A percentile compares a stretch with the other conserved stretches of the same genome.
These are phyloP conservation scores for Podospora fimiseda DNA, from an alignment of 495 filamentous ascomycete genomes.

Conservation along the genomic window DNA sequence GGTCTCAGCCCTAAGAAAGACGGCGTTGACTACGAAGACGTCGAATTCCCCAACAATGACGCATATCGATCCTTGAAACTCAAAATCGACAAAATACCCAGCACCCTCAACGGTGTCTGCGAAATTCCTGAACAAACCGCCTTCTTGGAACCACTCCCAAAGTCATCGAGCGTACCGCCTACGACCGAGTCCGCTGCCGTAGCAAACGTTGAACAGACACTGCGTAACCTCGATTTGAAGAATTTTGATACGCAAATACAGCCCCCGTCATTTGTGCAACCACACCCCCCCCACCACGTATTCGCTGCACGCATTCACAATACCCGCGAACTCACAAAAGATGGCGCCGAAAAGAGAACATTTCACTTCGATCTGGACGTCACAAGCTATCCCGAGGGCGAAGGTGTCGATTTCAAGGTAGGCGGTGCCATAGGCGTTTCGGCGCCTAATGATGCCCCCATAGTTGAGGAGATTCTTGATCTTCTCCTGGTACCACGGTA, in stretches of 20 bases:
- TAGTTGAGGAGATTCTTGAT: conserved; percentile 80
- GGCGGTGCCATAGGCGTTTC: conserved; percentile 91
- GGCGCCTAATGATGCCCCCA: conserved; percentile 70
- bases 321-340: conserved; percentile 77
- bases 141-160: conserved; percentile 50
- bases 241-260: conserved; percentile 47
- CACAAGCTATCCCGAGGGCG: conserved; percentile 86
- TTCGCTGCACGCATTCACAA: conserved; percentile 76
- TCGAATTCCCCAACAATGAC: conserved; percentile 73
- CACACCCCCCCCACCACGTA: conserved; percentile 90
- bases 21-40: conserved; percentile 46
- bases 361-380: conserved; percentile 97
- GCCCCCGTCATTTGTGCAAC: conserved; percentile 84
- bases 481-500: conserved; percentile 67
- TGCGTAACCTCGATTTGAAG: conserved; percentile 31
- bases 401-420: conserved; percentile 87
- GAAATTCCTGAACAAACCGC: conserved; percentile 69
- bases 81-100: conserved; percentile 67
- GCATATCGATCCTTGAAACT: conserved; percentile 74
- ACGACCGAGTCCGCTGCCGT: conserved; percentile 30
- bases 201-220: conserved; percentile 16
- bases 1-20: conserved; percentile 47
- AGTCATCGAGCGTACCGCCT: conserved; percentile 28
- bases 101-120: conserved; percentile 59
- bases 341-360: conserved; percentile 93